Conservation (phyloP, 2,329 filamentous ascomycete genomes). For the Purpureocillium lavendulum region DNA sequence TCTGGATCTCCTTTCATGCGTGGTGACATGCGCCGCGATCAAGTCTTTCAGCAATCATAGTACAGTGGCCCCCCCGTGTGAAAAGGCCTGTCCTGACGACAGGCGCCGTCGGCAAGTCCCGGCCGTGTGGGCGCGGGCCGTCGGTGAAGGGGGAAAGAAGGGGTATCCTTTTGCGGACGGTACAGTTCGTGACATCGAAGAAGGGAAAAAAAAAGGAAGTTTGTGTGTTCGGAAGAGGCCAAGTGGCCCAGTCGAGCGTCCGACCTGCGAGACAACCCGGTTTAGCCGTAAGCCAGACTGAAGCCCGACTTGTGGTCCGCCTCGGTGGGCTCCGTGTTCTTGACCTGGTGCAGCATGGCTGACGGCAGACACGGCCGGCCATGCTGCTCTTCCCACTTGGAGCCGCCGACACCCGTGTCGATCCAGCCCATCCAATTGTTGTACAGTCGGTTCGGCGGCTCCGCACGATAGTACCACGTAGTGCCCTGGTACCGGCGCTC, state of each 20-base stretch:
- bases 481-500: constrained; percentile 49
- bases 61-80: constrained; percentile 7
- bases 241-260: no score
- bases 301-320: constrained; percentile 31
- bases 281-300: constrained; percentile 28
- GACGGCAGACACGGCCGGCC: constrained; percentile 51
- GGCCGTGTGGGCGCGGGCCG: neutral
- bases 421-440: constrained; percentile 57
- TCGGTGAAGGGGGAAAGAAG: constrained; percentile 2
- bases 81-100: neutral
- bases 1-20: constrained; percentile 6
- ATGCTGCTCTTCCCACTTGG: constrained; percentile 45
- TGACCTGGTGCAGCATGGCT: constrained; percentile 52
- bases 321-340: constrained; percentile 44
- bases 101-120: no score
- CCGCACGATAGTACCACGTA: constrained; percentile 54
- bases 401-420: constrained; percentile 45
- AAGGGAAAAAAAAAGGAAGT: neutral
- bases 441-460: constrained; percentile 48
- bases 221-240: no score
- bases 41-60: constrained; percentile 10
- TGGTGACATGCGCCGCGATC: constrained; percentile 10
- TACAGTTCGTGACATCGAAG: neutral
- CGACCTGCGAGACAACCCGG: neutral
- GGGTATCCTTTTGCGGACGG: constrained; percentile 3